Base-by-base conservation (phyloP, 208 protist species). In the Phytomonas sp. region DNA sequence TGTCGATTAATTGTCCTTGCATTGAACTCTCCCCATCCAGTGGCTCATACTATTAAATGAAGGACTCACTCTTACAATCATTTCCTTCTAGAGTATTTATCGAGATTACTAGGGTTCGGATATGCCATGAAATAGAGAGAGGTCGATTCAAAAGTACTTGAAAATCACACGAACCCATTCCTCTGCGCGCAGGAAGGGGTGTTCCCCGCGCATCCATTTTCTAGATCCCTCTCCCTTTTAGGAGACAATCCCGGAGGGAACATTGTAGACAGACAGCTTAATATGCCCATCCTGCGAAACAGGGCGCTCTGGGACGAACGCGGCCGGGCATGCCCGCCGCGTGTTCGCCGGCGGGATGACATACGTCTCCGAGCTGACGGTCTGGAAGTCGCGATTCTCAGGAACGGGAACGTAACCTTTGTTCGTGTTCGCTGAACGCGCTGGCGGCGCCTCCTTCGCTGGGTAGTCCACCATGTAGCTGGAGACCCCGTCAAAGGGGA, bases 381-480 rank as follows among this genome's bases (percentile, higher is more conserved):
- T 95, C 69, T 84, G 67, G 82, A 95, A 95, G 82, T 95, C 87
- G 65, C 90, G 87, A 60, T 85, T 93, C 71, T 95, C 87, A 28
- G 85, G 87, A 53, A 92, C 60, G 29, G 56, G 71, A 33, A 70
- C 59, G 31, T 26, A 30, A 37, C 67, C 46, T 20, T 30, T 59
- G 68, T 77, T 74, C 68, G 70, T 78, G 60, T 67, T 37, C 66
- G 70, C 64, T 70, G 59, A 70, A 79, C 63, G 81, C 26, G 56
- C 71, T 61, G 81, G 65, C 26, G 88, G 80, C 60, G 82, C 84
- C 67, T 95, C 80, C 85, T 95, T 95, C 63, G 84, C 71, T 36
- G 84, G 90, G 77, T 91, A 95, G 61, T 95, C 90, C 8, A 81
- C 90, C 8, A 86, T 95, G 82, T 95, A 95, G 67, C 68, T 95